Percentiles rank a stretch among this genome's conserved stretches.
phyloP scores from a whole-genome alignment of 2,329 filamentous ascomycete species.

The Colletotrichum orchidophilum region DNA sequence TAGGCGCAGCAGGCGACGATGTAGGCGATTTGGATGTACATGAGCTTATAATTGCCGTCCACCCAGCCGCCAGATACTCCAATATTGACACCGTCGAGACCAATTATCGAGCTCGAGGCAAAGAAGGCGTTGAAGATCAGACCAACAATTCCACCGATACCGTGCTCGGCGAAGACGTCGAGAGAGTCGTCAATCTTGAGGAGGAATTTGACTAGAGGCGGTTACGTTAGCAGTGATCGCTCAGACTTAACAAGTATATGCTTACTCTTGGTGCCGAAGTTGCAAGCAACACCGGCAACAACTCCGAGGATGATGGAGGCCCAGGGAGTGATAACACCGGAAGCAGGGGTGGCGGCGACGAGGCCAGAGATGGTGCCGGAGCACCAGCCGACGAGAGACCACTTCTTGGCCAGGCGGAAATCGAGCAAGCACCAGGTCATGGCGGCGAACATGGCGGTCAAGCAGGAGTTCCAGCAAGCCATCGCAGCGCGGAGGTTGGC shows the following conservation, averaged over 20 bases:
- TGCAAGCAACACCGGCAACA: conserved; percentile 71
- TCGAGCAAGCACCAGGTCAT: conserved; percentile 96
- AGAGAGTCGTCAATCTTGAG: conserved; percentile 75
- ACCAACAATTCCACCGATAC: conserved; percentile 73
- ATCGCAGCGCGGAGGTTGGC: conserved; percentile 94
- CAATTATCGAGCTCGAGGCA: conserved; percentile 75
- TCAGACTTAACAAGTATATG: too few species aligned
- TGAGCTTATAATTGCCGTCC: conserved; percentile 76
- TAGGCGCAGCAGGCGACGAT: conserved; percentile 73
- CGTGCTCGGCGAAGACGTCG: conserved; percentile 78
- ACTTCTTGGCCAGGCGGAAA: conserved; percentile 92
- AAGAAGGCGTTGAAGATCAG: conserved; percentile 80
- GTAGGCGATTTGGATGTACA: conserved; percentile 85
- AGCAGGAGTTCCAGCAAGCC: conserved; percentile 98
- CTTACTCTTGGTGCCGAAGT: conserved; percentile 71
- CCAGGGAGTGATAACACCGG: conserved; percentile 75
- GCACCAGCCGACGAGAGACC: conserved; percentile 83
- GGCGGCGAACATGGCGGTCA: conserved; percentile 90
- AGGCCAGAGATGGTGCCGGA: conserved; percentile 77
- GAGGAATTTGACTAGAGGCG: conserved; percentile 63
- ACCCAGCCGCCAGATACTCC: conserved; percentile 75
- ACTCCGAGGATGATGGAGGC: conserved; percentile 73
- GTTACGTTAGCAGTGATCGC: background rate
- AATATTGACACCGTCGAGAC: conserved; percentile 80
- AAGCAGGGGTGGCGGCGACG: conserved; percentile 75